A percentile compares a stretch with the other conserved stretches of the same genome.
Evolutionary conservation across 257 asterid genomes (phyloP).

Genomic region (Przewalskia tangutica): DNA sequence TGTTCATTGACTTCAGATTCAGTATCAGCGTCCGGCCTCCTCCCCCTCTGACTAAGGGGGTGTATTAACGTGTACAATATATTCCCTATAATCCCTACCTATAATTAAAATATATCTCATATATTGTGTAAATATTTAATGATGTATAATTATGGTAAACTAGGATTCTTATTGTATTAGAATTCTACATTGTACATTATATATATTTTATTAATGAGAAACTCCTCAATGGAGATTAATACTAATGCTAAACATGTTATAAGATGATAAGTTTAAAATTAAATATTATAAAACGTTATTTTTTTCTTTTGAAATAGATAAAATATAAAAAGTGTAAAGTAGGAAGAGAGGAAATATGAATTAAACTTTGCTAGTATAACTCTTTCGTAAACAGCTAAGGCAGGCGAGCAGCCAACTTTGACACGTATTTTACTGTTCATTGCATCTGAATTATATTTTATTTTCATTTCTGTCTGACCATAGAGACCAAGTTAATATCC

Average conservation of each 20-base stretch:
- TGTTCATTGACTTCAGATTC: too few species aligned
- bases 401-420: slow-evolving; percentile 33
- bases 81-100: too few species aligned
- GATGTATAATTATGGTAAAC: too few species aligned
- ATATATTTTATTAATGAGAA: too few species aligned
- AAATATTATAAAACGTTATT: neutral
- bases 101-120: too few species aligned
- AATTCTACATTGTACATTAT: too few species aligned
- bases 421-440: slow-evolving; percentile 38
- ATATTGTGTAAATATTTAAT: too few species aligned
- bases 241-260: neutral
- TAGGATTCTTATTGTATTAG: too few species aligned
- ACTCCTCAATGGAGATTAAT: too few species aligned
- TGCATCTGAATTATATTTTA: slow-evolving; percentile 16
- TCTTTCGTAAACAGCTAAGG: neutral
- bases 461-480: neutral
- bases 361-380: neutral
- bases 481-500: neutral
- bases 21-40: too few species aligned
- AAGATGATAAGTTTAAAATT: neutral
- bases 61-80: too few species aligned
- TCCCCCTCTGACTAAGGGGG: too few species aligned
- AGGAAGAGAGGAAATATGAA: neutral
- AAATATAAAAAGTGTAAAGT: neutral
- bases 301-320: neutral